Percentiles rank a stretch among this genome's conserved stretches.
Conservation (phyloP, 2,329 filamentous ascomycete species). For the Fusarium hostae region DNA sequence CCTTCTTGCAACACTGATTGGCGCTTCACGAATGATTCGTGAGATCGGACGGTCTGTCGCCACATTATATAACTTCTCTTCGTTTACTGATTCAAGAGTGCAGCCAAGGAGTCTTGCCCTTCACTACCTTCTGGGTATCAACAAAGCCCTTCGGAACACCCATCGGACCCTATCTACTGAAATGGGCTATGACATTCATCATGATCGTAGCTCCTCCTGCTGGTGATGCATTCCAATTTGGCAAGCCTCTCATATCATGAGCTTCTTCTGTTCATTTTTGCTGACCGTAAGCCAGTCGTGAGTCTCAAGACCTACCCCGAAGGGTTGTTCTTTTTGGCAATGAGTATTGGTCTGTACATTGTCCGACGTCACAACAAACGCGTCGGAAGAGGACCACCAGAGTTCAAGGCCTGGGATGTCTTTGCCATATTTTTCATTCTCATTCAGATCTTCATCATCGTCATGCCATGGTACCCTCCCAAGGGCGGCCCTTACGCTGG, state of each 20-base stretch:
- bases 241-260: slow-evolving; percentile 43
- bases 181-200: slow-evolving; percentile 66
- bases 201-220: slow-evolving; percentile 71
- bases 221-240: slow-evolving; percentile 73
- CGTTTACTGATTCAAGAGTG: slow-evolving; percentile 59
- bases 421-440: slow-evolving; percentile 69
- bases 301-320: slow-evolving; percentile 69
- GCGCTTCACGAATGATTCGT: slow-evolving; percentile 65
- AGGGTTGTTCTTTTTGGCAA: slow-evolving; percentile 66
- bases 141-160: slow-evolving; percentile 73
- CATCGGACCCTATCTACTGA: slow-evolving; percentile 66
- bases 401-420: slow-evolving; percentile 69
- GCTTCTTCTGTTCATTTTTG: slow-evolving; percentile 35
- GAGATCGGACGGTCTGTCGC: slow-evolving; percentile 70
- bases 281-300: slow-evolving; percentile 64
- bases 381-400: slow-evolving; percentile 58
- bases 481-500: slow-evolving; percentile 67
- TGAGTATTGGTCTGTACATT: slow-evolving; percentile 67
- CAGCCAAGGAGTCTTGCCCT: slow-evolving; percentile 68
- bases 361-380: slow-evolving; percentile 65
- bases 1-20: slow-evolving; percentile 65
- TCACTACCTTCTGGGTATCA: slow-evolving; percentile 68
- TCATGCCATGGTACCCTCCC: slow-evolving; percentile 79
- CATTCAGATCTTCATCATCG: slow-evolving; percentile 69
- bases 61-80: slow-evolving; percentile 63